These are phyloP conservation scores for Saprolegnia diclina DNA, from an alignment of 352 stramenopile species.

Conservation along the genomic window DNA sequence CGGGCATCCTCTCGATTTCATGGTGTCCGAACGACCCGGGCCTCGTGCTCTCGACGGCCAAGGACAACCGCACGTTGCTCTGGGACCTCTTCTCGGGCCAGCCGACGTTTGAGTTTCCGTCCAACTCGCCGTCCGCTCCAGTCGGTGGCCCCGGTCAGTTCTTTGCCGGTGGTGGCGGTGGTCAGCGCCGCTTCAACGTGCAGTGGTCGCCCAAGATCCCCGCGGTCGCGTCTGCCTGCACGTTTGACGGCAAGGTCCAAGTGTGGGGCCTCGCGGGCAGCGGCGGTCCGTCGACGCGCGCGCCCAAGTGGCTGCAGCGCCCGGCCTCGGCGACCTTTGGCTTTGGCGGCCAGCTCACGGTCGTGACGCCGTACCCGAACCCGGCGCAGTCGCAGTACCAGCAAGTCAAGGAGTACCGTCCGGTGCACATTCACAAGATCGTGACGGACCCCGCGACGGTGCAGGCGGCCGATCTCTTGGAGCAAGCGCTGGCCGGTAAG, in stretches of 20 bases:
- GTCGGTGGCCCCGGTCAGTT: slow-evolving; percentile 75
- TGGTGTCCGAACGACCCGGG: slow-evolving; percentile 96
- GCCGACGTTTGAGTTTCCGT: slow-evolving; percentile 92
- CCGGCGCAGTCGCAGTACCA: slow-evolving; percentile 10
- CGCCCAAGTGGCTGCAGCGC: slow-evolving; percentile 93
- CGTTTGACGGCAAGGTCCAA: slow-evolving; percentile 96
- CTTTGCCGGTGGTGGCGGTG: slow-evolving; percentile 54
- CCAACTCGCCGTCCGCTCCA: slow-evolving; percentile 49
- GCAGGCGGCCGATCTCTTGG: slow-evolving; percentile 82
- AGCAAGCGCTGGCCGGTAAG: slow-evolving; percentile 83
- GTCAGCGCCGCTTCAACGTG: slow-evolving; percentile 90
- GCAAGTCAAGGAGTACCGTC: slow-evolving; percentile 39
- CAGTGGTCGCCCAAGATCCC: slow-evolving; percentile 94
- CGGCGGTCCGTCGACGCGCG: slow-evolving; percentile 72
- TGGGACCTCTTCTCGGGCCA: slow-evolving; percentile 96
- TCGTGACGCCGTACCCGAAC: slow-evolving; percentile 41
- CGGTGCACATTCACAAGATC: slow-evolving; percentile 79
- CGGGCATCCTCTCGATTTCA: slow-evolving; percentile 93
- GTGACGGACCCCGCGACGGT: slow-evolving; percentile 79
- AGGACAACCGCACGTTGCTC: slow-evolving; percentile 97
- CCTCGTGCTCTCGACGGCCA: slow-evolving; percentile 90
- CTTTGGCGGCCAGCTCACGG: slow-evolving; percentile 94
- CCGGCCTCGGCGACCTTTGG: slow-evolving; percentile 90
- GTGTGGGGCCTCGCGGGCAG: slow-evolving; percentile 80
- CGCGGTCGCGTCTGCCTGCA: slow-evolving; percentile 93